Evolutionary conservation across 177 flowering plant genomes (phyloP).

Genomic region (Tripterygium wilfordii): DNA sequence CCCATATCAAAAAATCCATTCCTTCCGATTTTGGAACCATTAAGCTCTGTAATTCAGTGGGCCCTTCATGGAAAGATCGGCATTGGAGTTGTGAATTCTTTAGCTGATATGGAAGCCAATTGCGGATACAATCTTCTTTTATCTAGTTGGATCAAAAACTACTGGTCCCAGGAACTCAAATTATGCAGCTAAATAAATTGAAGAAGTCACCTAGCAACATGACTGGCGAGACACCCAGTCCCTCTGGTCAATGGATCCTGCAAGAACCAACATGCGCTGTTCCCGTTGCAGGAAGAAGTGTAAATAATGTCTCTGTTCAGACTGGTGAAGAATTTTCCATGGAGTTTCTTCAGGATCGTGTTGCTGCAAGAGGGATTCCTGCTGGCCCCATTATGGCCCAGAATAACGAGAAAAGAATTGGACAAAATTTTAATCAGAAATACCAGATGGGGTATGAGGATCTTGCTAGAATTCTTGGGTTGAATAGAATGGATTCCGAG

Average conservation of each 20-base stretch:
- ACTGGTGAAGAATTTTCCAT: slow-evolving; percentile 45
- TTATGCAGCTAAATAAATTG: slow-evolving; percentile 1
- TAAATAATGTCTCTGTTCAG: slow-evolving; percentile 28
- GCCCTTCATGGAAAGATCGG: neutral
- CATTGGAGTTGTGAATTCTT: neutral
- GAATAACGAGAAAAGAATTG: slow-evolving; percentile 16
- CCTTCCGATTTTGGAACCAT: no score
- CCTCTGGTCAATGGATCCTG: slow-evolving; percentile 19
- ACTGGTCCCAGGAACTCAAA: neutral
- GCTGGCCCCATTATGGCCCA: slow-evolving; percentile 10
- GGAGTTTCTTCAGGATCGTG: slow-evolving; percentile 37
- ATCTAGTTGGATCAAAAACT: neutral
- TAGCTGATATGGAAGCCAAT: neutral
- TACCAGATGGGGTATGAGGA: slow-evolving; percentile 35
- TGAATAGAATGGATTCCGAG: slow-evolving; percentile 40
- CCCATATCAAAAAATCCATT: no score
- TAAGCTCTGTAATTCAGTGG: neutral
- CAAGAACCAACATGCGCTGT: slow-evolving; percentile 14
- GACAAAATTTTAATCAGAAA: slow-evolving; percentile 13
- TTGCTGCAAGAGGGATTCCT: slow-evolving; percentile 15
- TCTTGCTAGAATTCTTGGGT: slow-evolving; percentile 36
- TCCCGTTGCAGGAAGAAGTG: slow-evolving; percentile 8
- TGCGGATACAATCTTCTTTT: neutral
- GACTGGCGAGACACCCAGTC: slow-evolving; percentile 22
- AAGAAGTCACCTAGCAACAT: slow-evolving; percentile 8